Percentiles rank a stretch among this genome's conserved stretches.
These are phyloP conservation scores for Acaromyces ingoldii DNA, from an alignment of 1,284 basidiomycete genomes.

Conservation along the genomic window DNA sequence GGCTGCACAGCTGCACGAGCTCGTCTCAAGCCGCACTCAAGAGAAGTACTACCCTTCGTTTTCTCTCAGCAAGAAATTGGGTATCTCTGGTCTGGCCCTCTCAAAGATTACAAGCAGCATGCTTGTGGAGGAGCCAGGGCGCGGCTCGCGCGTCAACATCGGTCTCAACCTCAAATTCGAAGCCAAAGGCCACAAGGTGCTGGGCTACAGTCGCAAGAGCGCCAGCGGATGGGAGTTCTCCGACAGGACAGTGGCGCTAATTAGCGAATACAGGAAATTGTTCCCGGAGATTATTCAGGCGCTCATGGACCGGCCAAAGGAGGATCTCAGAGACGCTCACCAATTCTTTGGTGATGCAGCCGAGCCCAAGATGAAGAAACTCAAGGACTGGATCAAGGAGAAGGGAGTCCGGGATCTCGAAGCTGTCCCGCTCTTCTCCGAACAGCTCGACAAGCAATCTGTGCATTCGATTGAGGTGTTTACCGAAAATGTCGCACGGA, in stretches of 20 bases:
- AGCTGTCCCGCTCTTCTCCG: constrained; percentile 83
- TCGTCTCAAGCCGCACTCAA: constrained; percentile 29
- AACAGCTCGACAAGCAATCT: constrained; percentile 71
- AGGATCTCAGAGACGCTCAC: constrained; percentile 63
- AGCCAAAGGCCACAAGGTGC: constrained; percentile 88
- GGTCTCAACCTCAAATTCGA: constrained; percentile 96
- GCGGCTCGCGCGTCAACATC: constrained; percentile 68
- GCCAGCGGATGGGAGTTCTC: constrained; percentile 89
- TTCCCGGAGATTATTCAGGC: constrained; percentile 45
- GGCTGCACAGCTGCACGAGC: constrained; percentile 26
- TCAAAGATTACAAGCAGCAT: constrained; percentile 89
- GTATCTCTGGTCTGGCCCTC: constrained; percentile 53
- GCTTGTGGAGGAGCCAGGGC: constrained; percentile 67
- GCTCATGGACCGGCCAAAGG: constrained; percentile 20
- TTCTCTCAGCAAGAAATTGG: constrained; percentile 30
- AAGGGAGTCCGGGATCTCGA: constrained; percentile 87
- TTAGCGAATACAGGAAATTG: constrained; percentile 68
- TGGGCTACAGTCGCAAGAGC: constrained; percentile 84
- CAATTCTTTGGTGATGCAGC: constrained; percentile 70
- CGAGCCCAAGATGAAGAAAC: constrained; percentile 68
- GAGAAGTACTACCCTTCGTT: constrained; percentile 32
- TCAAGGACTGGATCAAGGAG: constrained; percentile 78
- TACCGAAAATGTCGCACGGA: constrained; percentile 62
- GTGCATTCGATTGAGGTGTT: constrained; percentile 58
- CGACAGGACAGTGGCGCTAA: constrained; percentile 73